phyloP scores from a whole-genome alignment of 768 basidiomycete species.

The Crucibulum laeve region DNA sequence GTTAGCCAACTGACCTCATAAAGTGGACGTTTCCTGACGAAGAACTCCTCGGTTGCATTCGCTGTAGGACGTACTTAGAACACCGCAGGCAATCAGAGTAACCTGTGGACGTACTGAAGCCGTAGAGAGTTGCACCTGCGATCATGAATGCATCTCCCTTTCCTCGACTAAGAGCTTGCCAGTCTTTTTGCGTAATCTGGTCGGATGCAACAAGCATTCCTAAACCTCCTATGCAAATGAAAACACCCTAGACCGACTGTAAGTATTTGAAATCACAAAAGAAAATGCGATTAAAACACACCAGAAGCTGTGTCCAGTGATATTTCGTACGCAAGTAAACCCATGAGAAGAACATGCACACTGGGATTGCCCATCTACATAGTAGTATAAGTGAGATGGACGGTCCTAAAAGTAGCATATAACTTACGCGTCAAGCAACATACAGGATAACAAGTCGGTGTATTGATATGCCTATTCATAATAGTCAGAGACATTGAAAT shows the following conservation, averaged over 20 bases:
- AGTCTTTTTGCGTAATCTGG: conserved; percentile 73
- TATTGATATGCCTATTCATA: conserved; percentile 69
- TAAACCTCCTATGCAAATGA: conserved; percentile 71
- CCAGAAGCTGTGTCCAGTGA: conserved; percentile 80
- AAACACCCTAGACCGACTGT: conserved; percentile 50
- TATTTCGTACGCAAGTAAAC: conserved; percentile 77
- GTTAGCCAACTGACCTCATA: conserved; percentile 54
- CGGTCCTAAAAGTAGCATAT: neutral
- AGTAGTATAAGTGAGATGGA: conserved; percentile 1
- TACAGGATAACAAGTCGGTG: conserved; percentile 83
- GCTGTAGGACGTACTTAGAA: conserved; percentile 34
- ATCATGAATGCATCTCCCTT: conserved; percentile 89
- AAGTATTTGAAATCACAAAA: neutral
- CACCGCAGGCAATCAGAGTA: neutral
- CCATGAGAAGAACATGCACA: conserved; percentile 81
- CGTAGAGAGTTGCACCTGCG: conserved; percentile 80
- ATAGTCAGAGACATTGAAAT: neutral
- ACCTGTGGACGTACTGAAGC: conserved; percentile 60
- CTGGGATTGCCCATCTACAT: conserved; percentile 80
- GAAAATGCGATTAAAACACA: conserved; percentile 24
- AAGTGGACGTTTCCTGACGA: conserved; percentile 73
- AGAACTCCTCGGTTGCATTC: conserved; percentile 86
- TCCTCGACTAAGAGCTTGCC: conserved; percentile 54
- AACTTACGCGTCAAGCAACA: conserved; percentile 84
- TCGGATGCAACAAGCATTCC: conserved; percentile 80